Evolutionary conservation across 2,329 filamentous ascomycete species (phyloP), one percentile per base, ranked within the genome.

Genomic region (Mollisiaceae sp.): DNA sequence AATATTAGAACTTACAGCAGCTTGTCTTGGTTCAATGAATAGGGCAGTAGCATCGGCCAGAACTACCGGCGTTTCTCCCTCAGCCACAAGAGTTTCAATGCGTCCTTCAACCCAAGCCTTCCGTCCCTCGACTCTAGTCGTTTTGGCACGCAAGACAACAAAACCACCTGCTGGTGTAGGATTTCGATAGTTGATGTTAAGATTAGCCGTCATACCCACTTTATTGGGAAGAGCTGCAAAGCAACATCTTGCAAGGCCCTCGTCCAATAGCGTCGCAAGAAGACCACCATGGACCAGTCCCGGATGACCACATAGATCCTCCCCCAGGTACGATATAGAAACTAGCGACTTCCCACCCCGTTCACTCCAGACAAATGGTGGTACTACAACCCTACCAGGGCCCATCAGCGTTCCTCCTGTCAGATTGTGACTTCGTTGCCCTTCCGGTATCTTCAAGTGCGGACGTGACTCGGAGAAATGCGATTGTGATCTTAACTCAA

Each of bases 61-160:
- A 57, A 94, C 84, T 18, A 84, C 79, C 0, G 89, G 88, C 71
- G 84, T 82, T 78, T 89, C 85, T 9, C 87, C 86, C 39, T 87
- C 82, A 71, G 81, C 81, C 32, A 86, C 86, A 67, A 98, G 79
- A 63, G 92, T 89, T 84, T 97, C 93, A 73, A 98, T 89, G 71
- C 87, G 86, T 1, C 93, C 95, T 79, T 91, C 90, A 0, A 97
- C 93, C 93, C 93, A 97, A 14, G 93, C 94, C 82, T 98, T 98
- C 68, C 95, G 85, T 0, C 95, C 94, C 76, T 98, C 93, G 1
- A 94, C 91, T 80, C 91, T 94, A 11, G 86, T 89, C 22, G 94
- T 97, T 76, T 88, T 86, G 4, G 92, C 94, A 67, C 86, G 85
- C 65, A 99, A 80, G 52, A 97, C 92, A 36, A 96, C 82, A 75